phyloP scores from a whole-genome alignment of 2,329 filamentous ascomycete species.

The Sordariomycetes sp. region DNA sequence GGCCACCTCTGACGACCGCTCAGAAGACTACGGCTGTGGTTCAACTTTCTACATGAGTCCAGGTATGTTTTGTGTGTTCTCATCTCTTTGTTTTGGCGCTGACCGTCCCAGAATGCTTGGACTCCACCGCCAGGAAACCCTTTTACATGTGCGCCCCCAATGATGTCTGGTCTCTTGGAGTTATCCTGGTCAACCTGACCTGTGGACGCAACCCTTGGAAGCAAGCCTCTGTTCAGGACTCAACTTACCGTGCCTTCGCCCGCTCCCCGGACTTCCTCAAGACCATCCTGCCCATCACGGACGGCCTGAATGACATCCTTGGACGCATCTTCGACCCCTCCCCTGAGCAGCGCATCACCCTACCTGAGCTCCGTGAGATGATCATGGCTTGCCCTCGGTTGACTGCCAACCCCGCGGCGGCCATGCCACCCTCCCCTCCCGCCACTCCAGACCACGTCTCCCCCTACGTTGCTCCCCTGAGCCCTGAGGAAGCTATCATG shows the following conservation, averaged over 20 bases:
- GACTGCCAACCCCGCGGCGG: conserved; percentile 38
- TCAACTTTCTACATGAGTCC: conserved; percentile 99
- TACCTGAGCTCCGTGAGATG: conserved; percentile 67
- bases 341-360: conserved; percentile 71
- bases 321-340: conserved; percentile 80
- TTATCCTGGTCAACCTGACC: conserved; percentile 93
- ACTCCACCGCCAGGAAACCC: conserved; percentile 64
- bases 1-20: conserved; percentile 73
- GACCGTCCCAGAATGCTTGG: conserved; percentile 64
- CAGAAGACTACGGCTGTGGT: conserved; percentile 93
- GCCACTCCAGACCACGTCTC: conserved; percentile 30
- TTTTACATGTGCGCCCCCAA: conserved; percentile 91
- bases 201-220: conserved; percentile 99
- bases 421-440: conserved; percentile 27
- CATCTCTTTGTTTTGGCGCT: conserved; percentile 7
- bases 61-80: conserved; percentile 50
- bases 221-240: conserved; percentile 85
- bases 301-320: conserved; percentile 82
- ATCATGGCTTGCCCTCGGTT: conserved; percentile 72
- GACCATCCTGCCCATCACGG: conserved; percentile 83
- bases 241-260: conserved; percentile 86
- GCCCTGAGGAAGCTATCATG: conserved; percentile 32
- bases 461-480: conserved; percentile 37
- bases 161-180: conserved; percentile 96
- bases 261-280: conserved; percentile 81